Base-by-base conservation (phyloP, 495 filamentous ascomycete species). In the Stereocaulon alpinum region DNA sequence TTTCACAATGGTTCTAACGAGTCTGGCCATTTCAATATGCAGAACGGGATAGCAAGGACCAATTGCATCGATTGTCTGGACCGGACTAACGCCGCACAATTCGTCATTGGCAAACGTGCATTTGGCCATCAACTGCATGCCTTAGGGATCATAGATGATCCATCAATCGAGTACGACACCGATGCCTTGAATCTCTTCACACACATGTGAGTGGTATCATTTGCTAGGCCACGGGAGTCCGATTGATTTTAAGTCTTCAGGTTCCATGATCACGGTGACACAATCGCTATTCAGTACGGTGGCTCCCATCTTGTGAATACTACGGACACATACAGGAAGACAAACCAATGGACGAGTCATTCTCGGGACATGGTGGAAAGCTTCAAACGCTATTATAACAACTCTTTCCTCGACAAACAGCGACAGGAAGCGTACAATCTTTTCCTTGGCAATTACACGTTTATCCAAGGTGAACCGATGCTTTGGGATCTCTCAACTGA, bases 311-410 rank as follows among this genome's bases (percentile, higher is more conserved):
- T 98, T 1, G 93, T 98, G 60, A 98, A 98, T 71, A 98, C 93
- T 1, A 96, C 96, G 92, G 91, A 91, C 59, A 97, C 94, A 2
- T 98, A 98, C 70, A 85, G 93, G 53, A 96, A 96, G 71, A 94
- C 96, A 68, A 97, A 97, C 61, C 91, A 96, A 68, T 98, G 93
- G 93, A 95, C 89, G 42, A 95, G 90, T 63, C 89, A 94, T 66
- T 96, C 93, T 7, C 80, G 93, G 45, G 93, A 98, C 70, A 98
- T 98, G 93, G 89, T 98, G 11, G 93, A 98, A 71, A 95, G 89
- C 70, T 96, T 98, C 77, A 98, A 97, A 69, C 84, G 93, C 34
- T 98, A 97, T 73, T 98, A 98, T 73, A 95, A 97, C 70, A 98
- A 98, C 70, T 96, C 91, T 0, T 98, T 98, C 72, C 78, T 97